Evolutionary conservation across 2,329 filamentous ascomycete genomes (phyloP).

Genomic region (Lachnellula subtilissima): DNA sequence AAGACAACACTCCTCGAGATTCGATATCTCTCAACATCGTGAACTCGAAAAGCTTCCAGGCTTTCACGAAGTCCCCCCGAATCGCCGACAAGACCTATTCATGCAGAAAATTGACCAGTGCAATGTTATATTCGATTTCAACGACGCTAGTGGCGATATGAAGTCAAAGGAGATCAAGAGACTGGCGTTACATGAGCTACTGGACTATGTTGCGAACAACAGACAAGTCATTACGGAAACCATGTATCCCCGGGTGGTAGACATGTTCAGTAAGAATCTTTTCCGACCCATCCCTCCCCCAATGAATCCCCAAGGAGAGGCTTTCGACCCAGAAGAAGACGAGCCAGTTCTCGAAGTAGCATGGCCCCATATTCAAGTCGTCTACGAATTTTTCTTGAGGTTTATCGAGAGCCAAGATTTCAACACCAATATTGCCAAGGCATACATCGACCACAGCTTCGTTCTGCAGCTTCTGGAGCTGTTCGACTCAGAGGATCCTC

Average conservation of each 20-base stretch:
- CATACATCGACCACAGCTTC: conserved; percentile 97
- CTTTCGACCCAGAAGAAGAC: conserved; percentile 97
- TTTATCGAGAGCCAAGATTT: conserved; percentile 99
- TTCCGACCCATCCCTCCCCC: conserved; percentile 96
- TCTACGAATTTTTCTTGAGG: conserved; percentile 97
- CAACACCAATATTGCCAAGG: conserved; percentile 99
- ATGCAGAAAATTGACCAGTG: conserved; percentile 99
- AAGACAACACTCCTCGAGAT: conserved; percentile 93
- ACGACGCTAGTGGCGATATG: conserved; percentile 96
- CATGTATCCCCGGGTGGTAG: conserved; percentile 97
- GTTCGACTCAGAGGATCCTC: conserved; percentile 95
- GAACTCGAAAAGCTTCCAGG: conserved; percentile 96
- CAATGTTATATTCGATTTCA: conserved; percentile 99
- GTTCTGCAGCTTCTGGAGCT: conserved; percentile 94
- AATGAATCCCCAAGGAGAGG: conserved; percentile 95
- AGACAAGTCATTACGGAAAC: conserved; percentile 96
- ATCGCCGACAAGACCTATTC: conserved; percentile 91
- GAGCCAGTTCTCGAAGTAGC: conserved; percentile 97
- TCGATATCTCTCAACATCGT: conserved; percentile 94
- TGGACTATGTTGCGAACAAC: conserved; percentile 98
- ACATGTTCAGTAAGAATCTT: conserved; percentile 99
- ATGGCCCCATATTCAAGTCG: conserved; percentile 98
- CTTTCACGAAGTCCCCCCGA: conserved; percentile 95
- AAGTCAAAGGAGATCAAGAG: conserved; percentile 99
- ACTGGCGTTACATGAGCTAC: conserved; percentile 86